phyloP scores from a whole-genome alignment of 768 basidiomycete species.

The Xerocomus potaroensis region DNA sequence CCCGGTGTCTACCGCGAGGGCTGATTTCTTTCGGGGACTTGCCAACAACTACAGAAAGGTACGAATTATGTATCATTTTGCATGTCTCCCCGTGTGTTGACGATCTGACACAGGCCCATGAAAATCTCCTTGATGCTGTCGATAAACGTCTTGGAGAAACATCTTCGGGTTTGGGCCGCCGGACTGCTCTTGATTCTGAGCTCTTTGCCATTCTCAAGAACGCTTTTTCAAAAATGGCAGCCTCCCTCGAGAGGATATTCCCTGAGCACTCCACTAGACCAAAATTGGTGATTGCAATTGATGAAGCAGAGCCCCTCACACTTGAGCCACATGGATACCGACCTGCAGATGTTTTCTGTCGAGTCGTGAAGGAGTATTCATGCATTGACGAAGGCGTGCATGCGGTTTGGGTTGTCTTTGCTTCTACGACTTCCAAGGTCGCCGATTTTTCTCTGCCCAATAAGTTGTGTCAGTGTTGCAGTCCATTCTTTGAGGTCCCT shows the following conservation, averaged over 20 bases:
- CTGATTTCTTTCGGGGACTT: not conserved
- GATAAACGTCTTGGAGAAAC: not conserved
- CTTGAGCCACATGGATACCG: not conserved
- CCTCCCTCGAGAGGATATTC: not conserved
- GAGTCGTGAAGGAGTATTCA: too few species aligned
- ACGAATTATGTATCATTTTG: not conserved
- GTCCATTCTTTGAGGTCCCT: not conserved
- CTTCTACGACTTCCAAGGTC: constrained; percentile 9
- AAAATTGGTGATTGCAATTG: constrained; percentile 13
- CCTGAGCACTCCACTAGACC: not conserved
- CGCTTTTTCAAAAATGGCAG: not conserved
- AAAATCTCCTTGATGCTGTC: too few species aligned
- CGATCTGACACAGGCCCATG: too few species aligned
- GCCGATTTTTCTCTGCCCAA: constrained; percentile 5
- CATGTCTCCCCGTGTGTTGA: not conserved
- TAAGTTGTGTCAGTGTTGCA: not conserved
- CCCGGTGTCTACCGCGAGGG: not conserved
- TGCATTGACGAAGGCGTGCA: too few species aligned
- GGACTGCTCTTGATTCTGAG: not conserved
- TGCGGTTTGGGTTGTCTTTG: not conserved
- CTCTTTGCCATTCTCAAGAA: not conserved
- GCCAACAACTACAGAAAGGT: not conserved
- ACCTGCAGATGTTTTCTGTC: not conserved
- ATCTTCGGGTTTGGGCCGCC: not conserved
- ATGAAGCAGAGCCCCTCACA: constrained; percentile 10